Evolutionary conservation across 2,329 filamentous ascomycete species (phyloP).

Genomic region (Sporothrix schenckii): DNA sequence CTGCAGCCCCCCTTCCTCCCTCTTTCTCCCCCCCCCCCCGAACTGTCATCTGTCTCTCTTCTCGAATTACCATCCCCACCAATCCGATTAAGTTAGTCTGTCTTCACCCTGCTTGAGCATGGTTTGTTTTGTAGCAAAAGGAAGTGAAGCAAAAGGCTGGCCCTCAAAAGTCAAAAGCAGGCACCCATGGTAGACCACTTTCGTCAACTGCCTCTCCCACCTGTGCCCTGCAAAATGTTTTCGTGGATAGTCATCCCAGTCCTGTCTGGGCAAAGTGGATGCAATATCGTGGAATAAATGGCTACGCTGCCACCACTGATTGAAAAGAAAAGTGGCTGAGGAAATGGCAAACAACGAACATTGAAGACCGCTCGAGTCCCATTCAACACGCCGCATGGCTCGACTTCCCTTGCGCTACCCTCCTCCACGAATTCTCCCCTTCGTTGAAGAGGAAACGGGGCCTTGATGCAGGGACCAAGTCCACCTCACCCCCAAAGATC

Average conservation of each 20-base stretch:
- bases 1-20: too few relatives aligned
- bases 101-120: constrained; percentile 1
- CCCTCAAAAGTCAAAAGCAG: neutral
- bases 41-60: neutral
- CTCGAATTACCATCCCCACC: neutral
- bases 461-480: neutral
- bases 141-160: neutral
- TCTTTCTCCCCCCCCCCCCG: neutral
- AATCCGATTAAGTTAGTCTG: neutral
- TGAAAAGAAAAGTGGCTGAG: neutral
- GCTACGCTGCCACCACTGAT: neutral
- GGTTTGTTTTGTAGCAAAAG: neutral
- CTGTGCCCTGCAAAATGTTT: neutral
- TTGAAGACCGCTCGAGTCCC: neutral
- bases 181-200: neutral
- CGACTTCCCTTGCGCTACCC: neutral
- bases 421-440: neutral
- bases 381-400: neutral
- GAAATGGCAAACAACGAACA: neutral
- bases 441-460: neutral
- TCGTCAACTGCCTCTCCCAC: neutral
- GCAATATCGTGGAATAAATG: constrained; percentile 20
- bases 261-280: neutral
- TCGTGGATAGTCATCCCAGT: neutral
- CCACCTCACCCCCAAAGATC: constrained; percentile 5